phyloP scores from a whole-genome alignment of 495 filamentous ascomycete genomes.

The Penicillium maclennaniae region DNA sequence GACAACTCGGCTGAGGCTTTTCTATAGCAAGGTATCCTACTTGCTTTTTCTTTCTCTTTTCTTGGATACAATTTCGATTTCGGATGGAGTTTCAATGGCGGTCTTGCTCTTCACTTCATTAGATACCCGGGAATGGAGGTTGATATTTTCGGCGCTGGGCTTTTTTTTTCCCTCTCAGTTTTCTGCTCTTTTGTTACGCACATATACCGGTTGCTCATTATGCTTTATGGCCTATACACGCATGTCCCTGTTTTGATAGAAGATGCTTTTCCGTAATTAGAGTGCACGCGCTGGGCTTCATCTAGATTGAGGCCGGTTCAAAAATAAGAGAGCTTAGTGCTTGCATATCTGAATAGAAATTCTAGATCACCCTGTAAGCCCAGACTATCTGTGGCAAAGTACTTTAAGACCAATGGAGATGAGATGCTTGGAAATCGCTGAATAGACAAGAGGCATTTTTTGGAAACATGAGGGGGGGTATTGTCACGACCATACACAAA shows the following conservation, averaged over 20 bases:
- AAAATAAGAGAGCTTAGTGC: background rate
- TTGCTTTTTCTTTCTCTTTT: background rate
- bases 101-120: slow-evolving; percentile 7
- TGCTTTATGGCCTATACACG: background rate
- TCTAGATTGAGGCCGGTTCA: background rate
- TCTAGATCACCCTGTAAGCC: background rate
- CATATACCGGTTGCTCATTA: background rate
- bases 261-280: background rate
- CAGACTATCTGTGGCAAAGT: no score
- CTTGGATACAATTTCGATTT: background rate
- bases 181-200: background rate
- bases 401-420: no score
- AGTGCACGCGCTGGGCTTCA: background rate
- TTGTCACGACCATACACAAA: background rate
- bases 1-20: no score
- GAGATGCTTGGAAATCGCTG: background rate
- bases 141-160: slow-evolving; percentile 5
- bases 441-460: no score
- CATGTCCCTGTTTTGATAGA: background rate
- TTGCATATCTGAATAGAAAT: background rate
- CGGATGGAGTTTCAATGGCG: background rate
- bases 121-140: slow-evolving; percentile 17
- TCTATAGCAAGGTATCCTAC: background rate
- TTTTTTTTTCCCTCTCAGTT: background rate
- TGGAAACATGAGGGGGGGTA: background rate